Conservation (phyloP, 208 protist species). For the Leishmania gerbilli region DNA sequence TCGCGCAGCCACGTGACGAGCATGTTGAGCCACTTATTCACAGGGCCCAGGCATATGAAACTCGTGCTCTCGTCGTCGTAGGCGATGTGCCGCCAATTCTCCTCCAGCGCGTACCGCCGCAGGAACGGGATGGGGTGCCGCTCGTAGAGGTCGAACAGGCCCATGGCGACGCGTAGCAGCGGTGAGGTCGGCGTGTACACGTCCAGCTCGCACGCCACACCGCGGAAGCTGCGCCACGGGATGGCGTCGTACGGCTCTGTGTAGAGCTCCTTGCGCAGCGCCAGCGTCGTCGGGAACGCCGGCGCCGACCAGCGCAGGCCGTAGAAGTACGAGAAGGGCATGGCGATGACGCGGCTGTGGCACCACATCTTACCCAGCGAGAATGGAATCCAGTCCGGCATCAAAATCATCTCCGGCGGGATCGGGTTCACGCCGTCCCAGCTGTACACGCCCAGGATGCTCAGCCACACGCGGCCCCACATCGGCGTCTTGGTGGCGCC, state of each 20-base stretch:
- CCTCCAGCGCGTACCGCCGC: constrained; percentile 80
- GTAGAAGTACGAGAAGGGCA: constrained; percentile 97
- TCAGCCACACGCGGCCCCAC: constrained; percentile 98
- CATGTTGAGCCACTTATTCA: constrained; percentile 98
- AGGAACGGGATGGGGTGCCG: constrained; percentile 59
- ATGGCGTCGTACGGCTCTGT: constrained; percentile 78
- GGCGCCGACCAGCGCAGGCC: constrained; percentile 73
- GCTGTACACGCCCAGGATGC: constrained; percentile 88
- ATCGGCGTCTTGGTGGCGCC: constrained; percentile 91
- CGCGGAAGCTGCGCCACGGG: constrained; percentile 77
- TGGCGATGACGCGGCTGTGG: constrained; percentile 96
- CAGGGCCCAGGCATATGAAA: constrained; percentile 96
- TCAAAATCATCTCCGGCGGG: constrained; percentile 93
- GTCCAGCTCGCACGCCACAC: constrained; percentile 76
- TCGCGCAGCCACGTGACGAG: constrained; percentile 93
- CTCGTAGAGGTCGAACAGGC: constrained; percentile 76
- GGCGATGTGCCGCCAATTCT: constrained; percentile 90
- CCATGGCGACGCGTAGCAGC: constrained; percentile 59
- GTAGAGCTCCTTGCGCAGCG: constrained; percentile 93
- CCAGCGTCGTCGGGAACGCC: constrained; percentile 58
- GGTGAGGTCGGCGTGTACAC: constrained; percentile 91
- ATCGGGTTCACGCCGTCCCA: constrained; percentile 95
- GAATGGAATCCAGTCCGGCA: constrained; percentile 93
- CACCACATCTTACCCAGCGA: constrained; percentile 93
- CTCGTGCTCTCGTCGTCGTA: constrained; percentile 97